Percentiles rank a stretch among this genome's conserved stretches.
These are phyloP conservation scores for Deinandra increscens DNA, from an alignment of 129 eudicot genomes.

Conservation along the genomic window DNA sequence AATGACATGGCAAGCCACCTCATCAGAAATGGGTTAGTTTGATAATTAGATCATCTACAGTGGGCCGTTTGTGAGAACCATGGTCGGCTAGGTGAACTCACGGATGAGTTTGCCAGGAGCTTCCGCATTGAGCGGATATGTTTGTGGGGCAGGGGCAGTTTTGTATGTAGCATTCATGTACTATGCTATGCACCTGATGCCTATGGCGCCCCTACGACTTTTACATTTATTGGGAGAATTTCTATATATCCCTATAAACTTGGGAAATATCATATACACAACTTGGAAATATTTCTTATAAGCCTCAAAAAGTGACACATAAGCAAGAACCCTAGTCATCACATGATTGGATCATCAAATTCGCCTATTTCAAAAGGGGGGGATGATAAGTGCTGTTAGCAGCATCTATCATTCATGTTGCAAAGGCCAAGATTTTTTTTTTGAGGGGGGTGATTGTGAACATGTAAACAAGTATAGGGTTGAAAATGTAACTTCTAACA, in stretches of 20 bases:
- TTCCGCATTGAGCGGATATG: no score
- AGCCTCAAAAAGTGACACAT: neutral
- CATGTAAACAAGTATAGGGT: neutral
- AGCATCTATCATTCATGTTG: neutral
- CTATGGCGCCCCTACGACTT: no score
- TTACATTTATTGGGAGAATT: no score
- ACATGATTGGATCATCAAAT: neutral
- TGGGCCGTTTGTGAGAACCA: no score
- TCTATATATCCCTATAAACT: no score
- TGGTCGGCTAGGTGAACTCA: no score
- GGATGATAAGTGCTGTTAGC: neutral
- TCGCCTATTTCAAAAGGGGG: neutral
- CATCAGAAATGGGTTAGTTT: neutral
- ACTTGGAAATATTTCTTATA: no score
- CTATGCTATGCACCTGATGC: no score
- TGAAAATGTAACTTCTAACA: constrained; percentile 16
- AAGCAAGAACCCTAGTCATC: neutral
- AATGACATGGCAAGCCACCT: neutral
- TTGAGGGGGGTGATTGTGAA: neutral
- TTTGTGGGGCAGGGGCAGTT: no score
- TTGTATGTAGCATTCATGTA: no score
- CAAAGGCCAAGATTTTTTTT: neutral
- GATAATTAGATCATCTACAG: neutral
- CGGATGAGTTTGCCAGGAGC: no score
- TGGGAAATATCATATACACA: no score